Base-by-base conservation (phyloP, 108 stramenopile species). In the Cyclostephanos tholiformis region DNA sequence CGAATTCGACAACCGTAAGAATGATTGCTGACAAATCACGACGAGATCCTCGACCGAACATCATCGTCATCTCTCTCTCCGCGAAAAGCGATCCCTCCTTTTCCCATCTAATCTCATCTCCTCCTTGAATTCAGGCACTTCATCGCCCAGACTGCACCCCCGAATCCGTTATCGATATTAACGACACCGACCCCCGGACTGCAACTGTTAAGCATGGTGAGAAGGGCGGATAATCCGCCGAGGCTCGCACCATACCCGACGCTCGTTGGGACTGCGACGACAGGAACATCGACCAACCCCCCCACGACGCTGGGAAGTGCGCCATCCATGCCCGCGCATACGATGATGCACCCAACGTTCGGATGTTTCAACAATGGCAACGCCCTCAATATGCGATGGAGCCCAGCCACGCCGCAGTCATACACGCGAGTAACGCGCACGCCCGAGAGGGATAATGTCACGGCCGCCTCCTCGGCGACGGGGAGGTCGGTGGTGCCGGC, bases 141-240 rank as follows among this genome's bases (percentile, higher is more conserved):
- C 60, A 93, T 89, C 6, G 95, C 98, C 67, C 92, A 81, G 0
- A 92, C 96, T 8, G 98, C 98, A 12, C 94, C 98, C 20, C 97
- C 97, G 69, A 98, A 97, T 23, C 98, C 98, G 80, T 97, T 97
- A 76, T 98, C 98, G 52, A 98, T 96, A 71, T 97, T 98, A 0
- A 97, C 95, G 19, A 97, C 95, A 38, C 91, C 92, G 13, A 97
- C 96, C 2, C 98, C 98, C 7, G 98, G 98, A 57, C 92, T 88
- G 69, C 98, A 98, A 43, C 88, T 91, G 69, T 97, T 98, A 60
- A 98, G 76, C 98, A 98, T 98, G 14, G 97, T 97, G 26, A 97
- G 72, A 77, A 98, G 71, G 2, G 97, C 97, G 65, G 91, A 93
- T 46, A 97, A 68, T 2, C 97, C 98, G 7, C 92, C 92, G 43